A percentile compares a stretch with the other conserved stretches of the same genome.
Conservation (phyloP, 768 basidiomycete species). For the Galerina marginata region DNA sequence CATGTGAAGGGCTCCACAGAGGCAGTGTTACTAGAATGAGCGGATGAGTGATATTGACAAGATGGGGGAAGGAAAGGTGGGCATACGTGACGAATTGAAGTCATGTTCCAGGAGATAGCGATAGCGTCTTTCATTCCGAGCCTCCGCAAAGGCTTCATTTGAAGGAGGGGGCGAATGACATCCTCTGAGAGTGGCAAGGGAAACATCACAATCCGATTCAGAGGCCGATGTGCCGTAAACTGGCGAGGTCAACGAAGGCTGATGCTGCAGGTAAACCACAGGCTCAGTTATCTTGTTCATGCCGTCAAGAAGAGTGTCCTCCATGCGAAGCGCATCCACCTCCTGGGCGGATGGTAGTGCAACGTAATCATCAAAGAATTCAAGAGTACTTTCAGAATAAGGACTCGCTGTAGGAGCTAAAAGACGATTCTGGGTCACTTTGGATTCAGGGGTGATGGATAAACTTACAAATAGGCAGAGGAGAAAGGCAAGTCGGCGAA, state of each 20-base stretch:
- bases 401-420: slow-evolving; percentile 26
- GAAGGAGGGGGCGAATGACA: slow-evolving; percentile 40
- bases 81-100: slow-evolving; percentile 72
- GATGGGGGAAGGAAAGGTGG: not conserved
- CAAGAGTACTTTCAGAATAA: slow-evolving; percentile 7
- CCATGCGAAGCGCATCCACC: slow-evolving; percentile 26
- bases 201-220: slow-evolving; percentile 28
- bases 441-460: not conserved
- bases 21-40: slow-evolving; percentile 58
- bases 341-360: slow-evolving; percentile 28
- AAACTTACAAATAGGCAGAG: slow-evolving; percentile 24
- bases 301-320: slow-evolving; percentile 20
- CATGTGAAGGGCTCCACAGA: slow-evolving; percentile 69
- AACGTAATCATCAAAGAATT: slow-evolving; percentile 26
- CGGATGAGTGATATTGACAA: not conserved
- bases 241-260: slow-evolving; percentile 11
- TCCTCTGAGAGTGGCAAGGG: slow-evolving; percentile 7
- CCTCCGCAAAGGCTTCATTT: slow-evolving; percentile 44
- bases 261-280: slow-evolving; percentile 5
- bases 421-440: not conserved
- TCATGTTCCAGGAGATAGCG: slow-evolving; percentile 67
- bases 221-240: slow-evolving; percentile 29
- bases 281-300: slow-evolving; percentile 21
- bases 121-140: slow-evolving; percentile 70
- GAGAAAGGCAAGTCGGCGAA: slow-evolving; percentile 23